Evolutionary conservation across 1,139 yeast species (phyloP).

Genomic region (Yamadazyma blattariae): DNA sequence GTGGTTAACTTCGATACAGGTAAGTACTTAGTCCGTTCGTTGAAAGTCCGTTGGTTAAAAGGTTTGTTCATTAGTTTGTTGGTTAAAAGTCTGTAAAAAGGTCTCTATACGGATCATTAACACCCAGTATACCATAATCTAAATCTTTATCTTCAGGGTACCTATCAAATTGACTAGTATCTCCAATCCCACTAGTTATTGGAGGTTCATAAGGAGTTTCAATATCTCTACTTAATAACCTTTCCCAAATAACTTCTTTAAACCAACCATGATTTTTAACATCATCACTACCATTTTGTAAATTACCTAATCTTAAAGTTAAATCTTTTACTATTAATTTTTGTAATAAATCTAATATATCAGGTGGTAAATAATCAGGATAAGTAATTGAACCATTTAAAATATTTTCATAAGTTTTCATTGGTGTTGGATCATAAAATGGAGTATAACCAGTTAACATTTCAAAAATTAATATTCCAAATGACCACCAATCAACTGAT

Average conservation of each 20-base stretch:
- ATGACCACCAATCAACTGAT: slow-evolving; percentile 66
- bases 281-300: slow-evolving; percentile 57
- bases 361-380: slow-evolving; percentile 50
- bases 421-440: slow-evolving; percentile 58
- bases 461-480: slow-evolving; percentile 58
- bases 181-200: slow-evolving; percentile 60
- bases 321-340: slow-evolving; percentile 55
- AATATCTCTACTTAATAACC: slow-evolving; percentile 52
- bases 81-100: slow-evolving; percentile 49
- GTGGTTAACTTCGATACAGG: too few species aligned
- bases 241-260: slow-evolving; percentile 60
- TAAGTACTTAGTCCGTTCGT: too few species aligned
- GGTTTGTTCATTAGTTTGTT: too few species aligned
- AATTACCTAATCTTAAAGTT: slow-evolving; percentile 54
- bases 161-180: slow-evolving; percentile 58
- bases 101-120: slow-evolving; percentile 48
- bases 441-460: slow-evolving; percentile 66
- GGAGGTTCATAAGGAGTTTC: slow-evolving; percentile 67
- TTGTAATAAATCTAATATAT: slow-evolving; percentile 48
- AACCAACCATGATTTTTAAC: slow-evolving; percentile 59
- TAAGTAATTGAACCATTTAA: slow-evolving; percentile 50
- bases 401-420: slow-evolving; percentile 61
- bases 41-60: too few species aligned
- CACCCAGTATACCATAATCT: slow-evolving; percentile 50
- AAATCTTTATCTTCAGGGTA: slow-evolving; percentile 55